phyloP scores from a whole-genome alignment of 208 protist genomes.

The Acanthamoeba sp. region DNA sequence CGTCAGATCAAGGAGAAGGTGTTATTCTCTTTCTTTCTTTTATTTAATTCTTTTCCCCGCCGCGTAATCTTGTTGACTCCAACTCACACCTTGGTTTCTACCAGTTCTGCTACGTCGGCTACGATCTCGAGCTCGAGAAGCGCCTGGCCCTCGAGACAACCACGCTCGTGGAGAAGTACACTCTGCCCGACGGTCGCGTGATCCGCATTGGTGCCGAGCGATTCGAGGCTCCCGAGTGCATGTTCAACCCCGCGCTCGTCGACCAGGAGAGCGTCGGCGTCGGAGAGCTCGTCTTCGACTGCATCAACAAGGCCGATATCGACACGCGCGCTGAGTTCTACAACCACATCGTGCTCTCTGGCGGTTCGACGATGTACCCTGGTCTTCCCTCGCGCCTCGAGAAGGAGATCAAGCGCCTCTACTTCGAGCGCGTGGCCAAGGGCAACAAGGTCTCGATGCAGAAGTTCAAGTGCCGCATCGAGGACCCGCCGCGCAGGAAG shows the following conservation, averaged over 20 bases:
- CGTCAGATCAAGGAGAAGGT: conserved; percentile 95
- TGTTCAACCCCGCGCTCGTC: conserved; percentile 97
- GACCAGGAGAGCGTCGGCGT: conserved; percentile 94
- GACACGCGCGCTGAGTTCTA: conserved; percentile 94
- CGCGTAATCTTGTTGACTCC: not conserved
- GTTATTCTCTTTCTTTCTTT: not conserved
- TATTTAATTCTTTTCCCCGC: not conserved
- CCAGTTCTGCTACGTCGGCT: conserved; percentile 92
- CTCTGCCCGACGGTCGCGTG: conserved; percentile 94
- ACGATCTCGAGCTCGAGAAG: conserved; percentile 94
- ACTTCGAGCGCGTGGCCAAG: conserved; percentile 94
- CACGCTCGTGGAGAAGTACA: conserved; percentile 90
- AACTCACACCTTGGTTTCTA: not conserved
- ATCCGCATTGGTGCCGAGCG: conserved; percentile 95
- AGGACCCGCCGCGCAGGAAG: conserved; percentile 97
- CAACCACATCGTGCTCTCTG: conserved; percentile 97
- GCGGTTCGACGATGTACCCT: conserved; percentile 98
- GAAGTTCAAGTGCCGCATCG: conserved; percentile 94
- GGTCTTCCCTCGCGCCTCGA: conserved; percentile 96
- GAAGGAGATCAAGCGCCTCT: conserved; percentile 94
- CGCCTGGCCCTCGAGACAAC: conserved; percentile 93
- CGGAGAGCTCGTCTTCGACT: conserved; percentile 94
- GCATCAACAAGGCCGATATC: conserved; percentile 93
- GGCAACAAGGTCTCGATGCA: conserved; percentile 89
- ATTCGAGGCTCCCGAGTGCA: conserved; percentile 95